Conservation (phyloP, 345 rosid genomes). For the Bretschneidera sinensis region DNA sequence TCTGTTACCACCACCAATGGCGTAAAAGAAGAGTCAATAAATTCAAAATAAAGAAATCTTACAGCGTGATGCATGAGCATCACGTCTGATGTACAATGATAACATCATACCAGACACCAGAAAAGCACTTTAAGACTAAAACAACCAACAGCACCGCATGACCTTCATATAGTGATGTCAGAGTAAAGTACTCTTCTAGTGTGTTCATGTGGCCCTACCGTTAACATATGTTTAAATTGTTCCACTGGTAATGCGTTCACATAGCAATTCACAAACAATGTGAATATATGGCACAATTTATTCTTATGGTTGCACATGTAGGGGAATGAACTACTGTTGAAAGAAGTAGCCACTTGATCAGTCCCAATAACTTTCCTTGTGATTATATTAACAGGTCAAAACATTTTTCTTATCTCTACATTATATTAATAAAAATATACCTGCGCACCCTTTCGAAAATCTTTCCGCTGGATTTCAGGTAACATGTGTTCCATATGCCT, state of each 20-base stretch:
- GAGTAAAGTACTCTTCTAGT: neutral
- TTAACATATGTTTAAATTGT: neutral
- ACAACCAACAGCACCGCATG: neutral
- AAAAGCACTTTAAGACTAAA: neutral
- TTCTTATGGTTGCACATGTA: neutral
- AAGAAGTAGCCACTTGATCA: neutral
- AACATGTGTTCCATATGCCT: constrained; percentile 95
- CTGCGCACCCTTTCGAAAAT: constrained; percentile 99
- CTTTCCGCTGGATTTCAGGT: constrained; percentile 83
- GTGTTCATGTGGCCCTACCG: neutral
- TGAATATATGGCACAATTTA: neutral
- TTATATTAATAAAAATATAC: constrained; percentile 30
- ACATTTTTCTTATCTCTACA: neutral
- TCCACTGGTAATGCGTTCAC: neutral
- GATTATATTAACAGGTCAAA: neutral
- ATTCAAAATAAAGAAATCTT: too few relatives aligned
- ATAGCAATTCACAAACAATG: constrained; percentile 1
- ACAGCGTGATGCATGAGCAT: too few relatives aligned
- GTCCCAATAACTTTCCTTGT: neutral
- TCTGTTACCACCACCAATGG: neutral
- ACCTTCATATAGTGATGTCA: too few relatives aligned
- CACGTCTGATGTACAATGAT: constrained; percentile 1
- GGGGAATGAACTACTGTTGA: neutral
- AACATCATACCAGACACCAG: neutral
- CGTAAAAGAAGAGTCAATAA: too few relatives aligned